A percentile compares a stretch with the other conserved stretches of the same genome.
phyloP scores from a whole-genome alignment of 2,329 filamentous ascomycete genomes.

The Ophiosphaerella korrae region DNA sequence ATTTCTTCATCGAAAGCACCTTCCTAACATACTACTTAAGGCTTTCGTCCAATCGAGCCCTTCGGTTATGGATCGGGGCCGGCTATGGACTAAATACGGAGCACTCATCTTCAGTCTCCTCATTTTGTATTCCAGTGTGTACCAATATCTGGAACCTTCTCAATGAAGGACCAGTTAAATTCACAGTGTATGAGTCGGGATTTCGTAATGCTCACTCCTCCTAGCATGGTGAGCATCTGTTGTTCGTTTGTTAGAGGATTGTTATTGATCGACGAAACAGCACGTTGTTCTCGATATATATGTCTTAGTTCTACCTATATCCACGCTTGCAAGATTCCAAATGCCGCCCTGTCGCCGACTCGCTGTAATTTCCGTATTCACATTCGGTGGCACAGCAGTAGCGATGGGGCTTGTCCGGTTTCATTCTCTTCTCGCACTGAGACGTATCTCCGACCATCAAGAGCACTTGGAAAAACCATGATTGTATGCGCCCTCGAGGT shows the following conservation, averaged over 20 bases:
- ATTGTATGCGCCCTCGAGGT: slow-evolving; percentile 41
- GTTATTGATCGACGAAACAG: slow-evolving; percentile 5
- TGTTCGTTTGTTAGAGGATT: no score
- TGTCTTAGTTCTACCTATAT: slow-evolving; percentile 28
- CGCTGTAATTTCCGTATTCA: slow-evolving; percentile 30
- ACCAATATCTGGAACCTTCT: slow-evolving; percentile 35
- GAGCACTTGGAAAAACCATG: slow-evolving; percentile 40
- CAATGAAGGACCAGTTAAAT: slow-evolving; percentile 24
- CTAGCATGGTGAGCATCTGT: slow-evolving; percentile 17
- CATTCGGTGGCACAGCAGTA: slow-evolving; percentile 36
- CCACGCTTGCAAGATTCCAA: slow-evolving; percentile 19
- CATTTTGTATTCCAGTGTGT: slow-evolving; percentile 38
- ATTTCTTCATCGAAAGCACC: slow-evolving; percentile 40
- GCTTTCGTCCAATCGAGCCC: slow-evolving; percentile 26
- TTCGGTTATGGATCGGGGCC: slow-evolving; percentile 26
- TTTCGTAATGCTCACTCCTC: slow-evolving; percentile 35
- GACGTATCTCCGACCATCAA: slow-evolving; percentile 21
- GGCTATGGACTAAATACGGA: slow-evolving; percentile 31
- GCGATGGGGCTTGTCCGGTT: slow-evolving; percentile 25
- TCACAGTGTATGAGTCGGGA: slow-evolving; percentile 31
- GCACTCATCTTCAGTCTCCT: slow-evolving; percentile 15
- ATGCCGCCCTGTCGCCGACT: slow-evolving; percentile 22
- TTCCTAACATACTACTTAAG: slow-evolving; percentile 45
- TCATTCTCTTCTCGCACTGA: slow-evolving; percentile 15
- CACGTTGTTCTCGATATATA: slow-evolving; percentile 27